phyloP scores from a whole-genome alignment of 2,329 filamentous ascomycete genomes.

The Fusarium sarcochroum region DNA sequence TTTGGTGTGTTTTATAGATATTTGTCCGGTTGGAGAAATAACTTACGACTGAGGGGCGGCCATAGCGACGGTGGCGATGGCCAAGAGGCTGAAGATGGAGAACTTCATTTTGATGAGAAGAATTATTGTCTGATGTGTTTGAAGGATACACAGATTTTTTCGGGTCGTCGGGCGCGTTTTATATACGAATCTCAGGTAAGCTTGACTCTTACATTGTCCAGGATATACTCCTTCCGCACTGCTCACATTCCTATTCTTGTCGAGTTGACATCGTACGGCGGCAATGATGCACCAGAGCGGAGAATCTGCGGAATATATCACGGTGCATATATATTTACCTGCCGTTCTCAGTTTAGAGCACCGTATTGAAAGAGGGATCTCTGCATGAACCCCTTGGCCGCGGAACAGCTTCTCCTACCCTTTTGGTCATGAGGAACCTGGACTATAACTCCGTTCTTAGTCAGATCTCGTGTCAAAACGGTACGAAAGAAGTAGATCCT shows the following conservation, averaged over 20 bases:
- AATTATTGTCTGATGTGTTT: not conserved
- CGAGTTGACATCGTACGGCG: not conserved
- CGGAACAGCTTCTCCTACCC: too few species aligned
- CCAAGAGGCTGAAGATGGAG: not conserved
- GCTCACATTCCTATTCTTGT: slow-evolving; percentile 22
- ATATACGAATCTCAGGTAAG: not conserved
- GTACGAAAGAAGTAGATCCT: too few species aligned
- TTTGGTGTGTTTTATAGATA: not conserved
- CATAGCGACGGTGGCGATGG: not conserved
- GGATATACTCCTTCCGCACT: slow-evolving; percentile 18
- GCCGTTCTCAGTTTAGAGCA: slow-evolving; percentile 10
- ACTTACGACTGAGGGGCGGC: slow-evolving; percentile 12
- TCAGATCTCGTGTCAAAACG: too few species aligned
- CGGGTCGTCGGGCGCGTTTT: slow-evolving; percentile 4
- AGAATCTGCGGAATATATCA: not conserved
- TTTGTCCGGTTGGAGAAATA: not conserved
- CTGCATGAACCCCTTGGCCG: not conserved
- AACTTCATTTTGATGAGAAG: not conserved
- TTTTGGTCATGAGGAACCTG: too few species aligned
- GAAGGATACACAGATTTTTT: fast-evolving
- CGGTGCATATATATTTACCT: not conserved
- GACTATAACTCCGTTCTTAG: too few species aligned
- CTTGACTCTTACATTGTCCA: not conserved
- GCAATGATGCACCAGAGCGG: not conserved
- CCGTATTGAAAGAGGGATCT: not conserved